Percentiles rank a stretch among this genome's conserved stretches.
phyloP scores from a whole-genome alignment of 2,329 filamentous ascomycete species.

The Colletotrichum kahawae region DNA sequence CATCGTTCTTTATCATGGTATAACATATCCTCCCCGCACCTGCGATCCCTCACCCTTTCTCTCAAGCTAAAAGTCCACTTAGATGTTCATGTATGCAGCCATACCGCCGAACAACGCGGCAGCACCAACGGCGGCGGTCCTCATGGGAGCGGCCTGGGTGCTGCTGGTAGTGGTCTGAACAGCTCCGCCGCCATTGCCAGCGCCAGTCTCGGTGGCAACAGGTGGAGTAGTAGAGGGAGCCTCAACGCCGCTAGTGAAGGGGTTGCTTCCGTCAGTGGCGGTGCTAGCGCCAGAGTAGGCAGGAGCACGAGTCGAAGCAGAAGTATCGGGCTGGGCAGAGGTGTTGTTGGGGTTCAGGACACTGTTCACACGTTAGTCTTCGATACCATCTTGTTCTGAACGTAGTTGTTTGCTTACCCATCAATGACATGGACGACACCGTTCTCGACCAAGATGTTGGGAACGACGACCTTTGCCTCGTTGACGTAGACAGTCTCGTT shows the following conservation, averaged over 20 bases:
- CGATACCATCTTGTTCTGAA: background rate
- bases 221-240: constrained; percentile 44
- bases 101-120: constrained; percentile 52
- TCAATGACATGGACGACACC: constrained; percentile 65
- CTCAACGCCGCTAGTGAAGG: constrained; percentile 61
- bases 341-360: constrained; percentile 63
- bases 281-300: constrained; percentile 60
- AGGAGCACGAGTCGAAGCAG: constrained; percentile 48
- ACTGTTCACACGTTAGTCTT: constrained; percentile 28
- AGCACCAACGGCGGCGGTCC: constrained; percentile 44
- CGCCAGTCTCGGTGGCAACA: constrained; percentile 32
- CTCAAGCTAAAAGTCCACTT: fast-evolving
- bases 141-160: constrained; percentile 31
- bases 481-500: constrained; percentile 51
- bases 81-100: constrained; percentile 32
- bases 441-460: constrained; percentile 57
- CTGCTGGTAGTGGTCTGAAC: constrained; percentile 37
- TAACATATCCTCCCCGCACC: background rate
- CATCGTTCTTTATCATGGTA: background rate
- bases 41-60: background rate
- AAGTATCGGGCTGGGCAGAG: constrained; percentile 43
- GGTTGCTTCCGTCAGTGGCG: constrained; percentile 46
- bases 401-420: constrained; percentile 41
- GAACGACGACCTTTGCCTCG: constrained; percentile 53
- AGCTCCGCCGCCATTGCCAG: constrained; percentile 1